Conservation (phyloP, 1,139 yeast genomes). For the Arxiozyma slooffiae region DNA sequence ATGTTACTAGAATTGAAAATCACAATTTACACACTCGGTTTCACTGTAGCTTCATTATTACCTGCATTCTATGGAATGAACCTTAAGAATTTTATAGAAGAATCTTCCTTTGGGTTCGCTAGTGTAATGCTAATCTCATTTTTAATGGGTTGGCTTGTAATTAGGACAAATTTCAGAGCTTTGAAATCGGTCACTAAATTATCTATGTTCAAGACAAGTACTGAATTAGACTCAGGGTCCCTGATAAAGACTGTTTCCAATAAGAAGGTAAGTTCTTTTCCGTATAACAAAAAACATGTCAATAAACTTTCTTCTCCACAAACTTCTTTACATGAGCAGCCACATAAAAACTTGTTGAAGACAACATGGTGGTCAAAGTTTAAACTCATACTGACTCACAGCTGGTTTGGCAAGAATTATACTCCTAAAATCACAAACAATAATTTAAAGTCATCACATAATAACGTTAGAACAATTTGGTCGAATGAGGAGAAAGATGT, state of each 20-base stretch:
- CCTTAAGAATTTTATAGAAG: slow-evolving; percentile 80
- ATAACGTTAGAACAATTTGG: slow-evolving; percentile 5
- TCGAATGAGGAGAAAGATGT: slow-evolving; percentile 45
- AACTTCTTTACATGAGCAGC: neutral
- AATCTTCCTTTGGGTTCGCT: slow-evolving; percentile 44
- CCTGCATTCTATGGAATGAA: slow-evolving; percentile 95
- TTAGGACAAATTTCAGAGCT: slow-evolving; percentile 34
- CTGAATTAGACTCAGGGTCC: neutral
- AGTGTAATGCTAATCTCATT: slow-evolving; percentile 35
- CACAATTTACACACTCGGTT: slow-evolving; percentile 77
- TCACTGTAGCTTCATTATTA: slow-evolving; percentile 66
- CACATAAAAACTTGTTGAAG: neutral
- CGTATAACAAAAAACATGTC: neutral
- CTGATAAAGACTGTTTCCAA: neutral
- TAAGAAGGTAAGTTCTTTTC: neutral
- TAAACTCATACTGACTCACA: slow-evolving; percentile 8
- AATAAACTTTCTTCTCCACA: neutral
- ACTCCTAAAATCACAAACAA: neutral
- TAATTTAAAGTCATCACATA: neutral
- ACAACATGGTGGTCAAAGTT: slow-evolving; percentile 15
- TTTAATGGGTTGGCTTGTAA: slow-evolving; percentile 34
- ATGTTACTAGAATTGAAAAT: slow-evolving; percentile 83
- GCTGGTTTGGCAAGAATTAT: slow-evolving; percentile 17
- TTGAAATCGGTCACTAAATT: slow-evolving; percentile 38
- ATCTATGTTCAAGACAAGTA: slow-evolving; percentile 31